These are phyloP conservation scores for Spathaspora sp. DNA, from an alignment of 1,139 yeast species.

Conservation along the genomic window DNA sequence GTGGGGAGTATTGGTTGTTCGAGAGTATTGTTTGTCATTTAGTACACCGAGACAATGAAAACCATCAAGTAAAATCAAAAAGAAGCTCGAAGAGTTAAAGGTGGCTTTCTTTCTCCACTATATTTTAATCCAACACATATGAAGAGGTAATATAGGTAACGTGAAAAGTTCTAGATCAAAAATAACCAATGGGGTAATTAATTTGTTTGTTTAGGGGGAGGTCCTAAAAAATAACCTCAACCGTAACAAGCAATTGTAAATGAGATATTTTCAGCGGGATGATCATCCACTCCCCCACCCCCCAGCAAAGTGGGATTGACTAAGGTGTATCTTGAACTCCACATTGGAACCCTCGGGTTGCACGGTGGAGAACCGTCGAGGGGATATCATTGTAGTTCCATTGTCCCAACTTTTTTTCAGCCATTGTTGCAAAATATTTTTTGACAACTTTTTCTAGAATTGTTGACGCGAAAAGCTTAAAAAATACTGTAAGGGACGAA, in stretches of 20 bases:
- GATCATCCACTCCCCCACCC: background rate
- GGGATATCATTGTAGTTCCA: background rate
- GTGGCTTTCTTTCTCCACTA: background rate
- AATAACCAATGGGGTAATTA: conserved; percentile 1
- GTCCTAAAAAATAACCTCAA: background rate
- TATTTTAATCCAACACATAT: background rate
- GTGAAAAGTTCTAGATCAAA: background rate
- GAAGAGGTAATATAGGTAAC: background rate
- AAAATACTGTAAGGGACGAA: background rate
- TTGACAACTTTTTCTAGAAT: background rate
- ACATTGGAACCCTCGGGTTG: background rate
- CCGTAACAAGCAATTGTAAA: background rate
- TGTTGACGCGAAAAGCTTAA: background rate
- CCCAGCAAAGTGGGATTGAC: background rate
- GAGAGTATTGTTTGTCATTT: background rate
- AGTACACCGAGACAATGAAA: background rate
- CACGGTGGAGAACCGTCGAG: background rate
- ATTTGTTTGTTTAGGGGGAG: background rate
- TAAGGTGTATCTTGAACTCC: background rate
- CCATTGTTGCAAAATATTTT: conserved; percentile 1
- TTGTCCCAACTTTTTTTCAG: background rate
- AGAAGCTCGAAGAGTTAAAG: conserved; percentile 4
- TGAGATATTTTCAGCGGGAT: no score
- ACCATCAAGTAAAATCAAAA: background rate
- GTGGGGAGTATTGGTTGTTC: background rate